These are phyloP conservation scores for Botrytis paeoniae DNA, from an alignment of 2,329 filamentous ascomycete genomes.

Conservation along the genomic window DNA sequence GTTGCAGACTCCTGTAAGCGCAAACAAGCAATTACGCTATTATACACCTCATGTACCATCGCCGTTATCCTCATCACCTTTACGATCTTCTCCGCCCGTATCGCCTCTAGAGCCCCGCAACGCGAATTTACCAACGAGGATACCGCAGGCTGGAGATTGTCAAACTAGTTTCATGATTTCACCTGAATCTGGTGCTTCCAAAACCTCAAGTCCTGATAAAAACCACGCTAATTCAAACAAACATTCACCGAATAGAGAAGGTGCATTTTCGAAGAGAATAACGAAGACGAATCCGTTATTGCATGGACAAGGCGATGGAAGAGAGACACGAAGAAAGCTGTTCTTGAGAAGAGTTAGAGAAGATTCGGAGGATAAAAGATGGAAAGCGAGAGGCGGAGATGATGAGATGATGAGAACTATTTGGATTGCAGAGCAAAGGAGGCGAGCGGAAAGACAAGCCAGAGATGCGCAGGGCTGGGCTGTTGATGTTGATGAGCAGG, in stretches of 20 bases:
- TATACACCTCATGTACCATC: slow-evolving; percentile 20
- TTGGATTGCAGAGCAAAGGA: slow-evolving; percentile 41
- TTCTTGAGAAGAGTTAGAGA: slow-evolving; percentile 68
- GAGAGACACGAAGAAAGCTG: slow-evolving; percentile 61
- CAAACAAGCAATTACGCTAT: slow-evolving; percentile 15
- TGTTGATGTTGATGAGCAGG: slow-evolving; percentile 22
- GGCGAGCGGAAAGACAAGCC: slow-evolving; percentile 36
- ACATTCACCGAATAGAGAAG: slow-evolving; percentile 22
- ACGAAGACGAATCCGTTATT: slow-evolving; percentile 62
- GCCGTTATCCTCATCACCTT: slow-evolving; percentile 18
- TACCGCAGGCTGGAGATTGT: neutral
- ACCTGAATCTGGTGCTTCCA: slow-evolving; percentile 10
- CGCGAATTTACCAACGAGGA: neutral
- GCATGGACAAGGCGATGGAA: slow-evolving; percentile 54
- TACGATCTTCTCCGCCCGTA: slow-evolving; percentile 16
- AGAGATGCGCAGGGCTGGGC: slow-evolving; percentile 32
- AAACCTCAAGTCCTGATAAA: neutral
- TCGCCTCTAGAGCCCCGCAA: slow-evolving; percentile 17
- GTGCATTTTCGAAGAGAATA: slow-evolving; percentile 42
- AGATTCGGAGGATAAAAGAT: slow-evolving; percentile 56
- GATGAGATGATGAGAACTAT: slow-evolving; percentile 49
- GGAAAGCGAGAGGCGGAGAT: slow-evolving; percentile 60
- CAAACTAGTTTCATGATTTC: neutral
- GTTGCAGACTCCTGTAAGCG: slow-evolving; percentile 12
- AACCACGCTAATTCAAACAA: slow-evolving; percentile 3